Evolutionary conservation across 2,329 filamentous ascomycete genomes (phyloP), one percentile per base, ranked within the genome.

Genomic region (Claviceps purpurea): DNA sequence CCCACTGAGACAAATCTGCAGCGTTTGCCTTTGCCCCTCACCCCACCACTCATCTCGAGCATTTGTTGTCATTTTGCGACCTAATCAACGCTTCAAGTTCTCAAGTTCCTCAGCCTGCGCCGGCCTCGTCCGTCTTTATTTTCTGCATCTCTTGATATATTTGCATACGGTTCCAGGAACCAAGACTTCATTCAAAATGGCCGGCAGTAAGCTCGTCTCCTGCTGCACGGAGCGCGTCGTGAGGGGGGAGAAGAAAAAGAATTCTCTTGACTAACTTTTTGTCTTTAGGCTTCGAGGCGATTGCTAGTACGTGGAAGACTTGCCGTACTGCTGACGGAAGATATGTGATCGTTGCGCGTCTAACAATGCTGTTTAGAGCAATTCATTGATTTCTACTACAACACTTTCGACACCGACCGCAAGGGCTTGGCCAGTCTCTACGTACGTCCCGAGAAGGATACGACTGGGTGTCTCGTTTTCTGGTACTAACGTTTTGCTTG

Each of bases 321-420:
- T 43, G 26, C 6, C 18, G 2, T 6, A 2, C 13, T 18, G 5
- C 8, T 41, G 2, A n/a, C 1, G 30, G 18, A 22, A 5, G 14
- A 47, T 11, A 8, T 47, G 11, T 4, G 13, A 22, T n/a, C 3
- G 4, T 8, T 16, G 3, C 7, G 4, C 13, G 34, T 44, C 53
- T 55, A 37, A 55, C 38, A 8, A 18, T 30, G 14, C n/a, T 45
- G 46, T 54, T 59, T 48, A 96, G 90, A 84, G 68, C 80, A 94
- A 72, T 96, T 97, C 71, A 84, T 91, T 59, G 66, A 83, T 55
- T 91, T 85, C 76, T 97, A 96, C 81, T 96, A 95, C 79, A 76
- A 84, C 64, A 84, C 82, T 55, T 95, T 96, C 71, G 89, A 95
- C 68, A 57, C 65, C 56, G 77, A 90, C 70, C 84, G 89, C 63